A percentile compares a stretch with the other conserved stretches of the same genome.
Conservation (phyloP, 805 yeast genomes). For the Wickerhamiella siamensis region DNA sequence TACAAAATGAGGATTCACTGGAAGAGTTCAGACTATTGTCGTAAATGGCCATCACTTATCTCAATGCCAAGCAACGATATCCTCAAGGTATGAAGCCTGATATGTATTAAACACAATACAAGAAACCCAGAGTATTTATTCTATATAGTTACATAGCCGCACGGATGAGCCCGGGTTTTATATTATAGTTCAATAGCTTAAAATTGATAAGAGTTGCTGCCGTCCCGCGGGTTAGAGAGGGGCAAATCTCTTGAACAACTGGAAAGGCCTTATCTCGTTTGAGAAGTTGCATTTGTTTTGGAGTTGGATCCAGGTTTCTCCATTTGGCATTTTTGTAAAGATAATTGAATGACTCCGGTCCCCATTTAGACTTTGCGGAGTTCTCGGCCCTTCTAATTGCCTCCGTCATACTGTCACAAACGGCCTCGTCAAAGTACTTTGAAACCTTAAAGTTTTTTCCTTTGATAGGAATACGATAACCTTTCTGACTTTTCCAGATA, state of each 20-base stretch:
- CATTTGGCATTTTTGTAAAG: background rate
- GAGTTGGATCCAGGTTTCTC: background rate
- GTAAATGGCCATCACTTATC: too few relatives aligned
- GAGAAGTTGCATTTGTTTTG: background rate
- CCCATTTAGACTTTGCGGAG: background rate
- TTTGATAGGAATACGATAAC: background rate
- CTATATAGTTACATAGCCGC: background rate
- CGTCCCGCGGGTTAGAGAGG: conserved; percentile 7
- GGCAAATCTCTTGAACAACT: background rate
- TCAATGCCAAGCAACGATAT: too few relatives aligned
- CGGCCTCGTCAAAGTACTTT: background rate
- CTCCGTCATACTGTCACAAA: background rate
- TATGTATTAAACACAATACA: too few relatives aligned
- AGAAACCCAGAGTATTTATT: background rate
- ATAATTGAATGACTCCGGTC: background rate
- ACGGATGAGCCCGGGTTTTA: background rate
- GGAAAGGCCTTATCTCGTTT: background rate
- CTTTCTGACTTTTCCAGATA: background rate
- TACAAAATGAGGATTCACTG: too few relatives aligned
- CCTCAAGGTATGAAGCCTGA: too few relatives aligned
- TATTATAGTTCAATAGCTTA: conserved; percentile 7
- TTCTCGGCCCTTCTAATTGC: background rate
- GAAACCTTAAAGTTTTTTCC: background rate
- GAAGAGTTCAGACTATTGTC: too few relatives aligned
- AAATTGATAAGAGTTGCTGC: conserved; percentile 11